Conservation (phyloP, 371 early-diverging fungal species). For the Phascolomyces articulosus region DNA sequence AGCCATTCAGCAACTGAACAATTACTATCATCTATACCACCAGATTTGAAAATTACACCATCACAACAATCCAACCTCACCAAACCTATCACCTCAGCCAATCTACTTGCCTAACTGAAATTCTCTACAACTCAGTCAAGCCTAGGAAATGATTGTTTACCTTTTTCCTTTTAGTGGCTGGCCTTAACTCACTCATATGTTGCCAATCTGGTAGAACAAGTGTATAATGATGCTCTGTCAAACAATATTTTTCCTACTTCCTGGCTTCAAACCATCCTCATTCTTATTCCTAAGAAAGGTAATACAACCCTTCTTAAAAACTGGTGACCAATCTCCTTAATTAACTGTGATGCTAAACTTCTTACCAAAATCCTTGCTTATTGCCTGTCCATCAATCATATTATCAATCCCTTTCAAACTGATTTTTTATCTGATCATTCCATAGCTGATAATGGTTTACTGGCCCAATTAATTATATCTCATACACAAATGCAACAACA, state of each 20-base stretch:
- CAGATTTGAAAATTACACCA: background rate
- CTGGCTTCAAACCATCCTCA: conserved; percentile 28
- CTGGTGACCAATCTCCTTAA: conserved; percentile 30
- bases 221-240: conserved; percentile 20
- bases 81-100: background rate
- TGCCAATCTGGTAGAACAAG: background rate
- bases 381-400: background rate
- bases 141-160: conserved; percentile 11
- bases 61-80: background rate
- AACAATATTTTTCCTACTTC: conserved; percentile 14
- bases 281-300: conserved; percentile 25
- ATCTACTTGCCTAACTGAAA: background rate
- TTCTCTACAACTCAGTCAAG: background rate
- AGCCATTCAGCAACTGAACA: background rate
- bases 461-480: background rate
- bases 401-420: conserved; percentile 16
- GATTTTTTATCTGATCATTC: conserved; percentile 13
- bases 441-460: conserved; percentile 17
- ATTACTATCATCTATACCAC: background rate
- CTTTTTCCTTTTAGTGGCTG: conserved; percentile 5
- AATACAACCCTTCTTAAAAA: conserved; percentile 17
- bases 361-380: conserved; percentile 13
- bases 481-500: background rate
- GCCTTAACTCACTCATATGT: conserved; percentile 6
- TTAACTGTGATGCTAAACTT: conserved; percentile 22